phyloP scores from a whole-genome alignment of 352 stramenopile species.

The Phytophthora sojae region DNA sequence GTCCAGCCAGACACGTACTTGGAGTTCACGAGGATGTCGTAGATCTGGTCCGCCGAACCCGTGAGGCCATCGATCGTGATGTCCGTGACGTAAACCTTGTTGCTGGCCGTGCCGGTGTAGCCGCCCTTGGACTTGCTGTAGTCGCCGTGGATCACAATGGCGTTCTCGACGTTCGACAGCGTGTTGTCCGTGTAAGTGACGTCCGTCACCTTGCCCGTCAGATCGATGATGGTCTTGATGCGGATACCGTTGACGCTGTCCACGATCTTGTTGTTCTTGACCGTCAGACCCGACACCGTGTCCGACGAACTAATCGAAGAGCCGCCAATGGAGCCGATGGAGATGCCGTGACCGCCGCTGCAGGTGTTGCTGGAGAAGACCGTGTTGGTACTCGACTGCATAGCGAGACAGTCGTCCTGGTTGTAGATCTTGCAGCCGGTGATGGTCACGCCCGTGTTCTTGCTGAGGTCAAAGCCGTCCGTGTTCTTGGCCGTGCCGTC shows the following conservation, averaged over 20 bases:
- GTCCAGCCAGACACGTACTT: constrained; percentile 27
- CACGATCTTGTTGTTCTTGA: constrained; percentile 40
- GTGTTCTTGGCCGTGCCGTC: constrained; percentile 10
- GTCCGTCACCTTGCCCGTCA: constrained; percentile 29
- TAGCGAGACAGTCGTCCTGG: constrained; percentile 1
- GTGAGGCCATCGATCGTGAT: constrained; percentile 28
- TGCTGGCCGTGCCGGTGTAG: constrained; percentile 25
- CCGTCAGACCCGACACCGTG: constrained; percentile 39
- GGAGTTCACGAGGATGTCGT: constrained; percentile 32
- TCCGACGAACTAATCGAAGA: constrained; percentile 6
- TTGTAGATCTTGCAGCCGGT: not conserved
- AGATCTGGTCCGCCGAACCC: constrained; percentile 24
- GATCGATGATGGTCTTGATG: constrained; percentile 43
- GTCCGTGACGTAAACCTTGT: constrained; percentile 22
- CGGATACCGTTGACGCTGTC: constrained; percentile 37
- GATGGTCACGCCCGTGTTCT: not conserved
- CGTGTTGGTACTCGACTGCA: constrained; percentile 14
- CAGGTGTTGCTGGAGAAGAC: constrained; percentile 19
- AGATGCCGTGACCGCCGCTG: constrained; percentile 30
- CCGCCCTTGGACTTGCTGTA: constrained; percentile 27
- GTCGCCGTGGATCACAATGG: constrained; percentile 26
- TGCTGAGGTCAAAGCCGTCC: not conserved
- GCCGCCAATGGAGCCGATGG: constrained; percentile 41
- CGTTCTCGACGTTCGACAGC: constrained; percentile 28
- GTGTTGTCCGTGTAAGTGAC: constrained; percentile 36